A percentile compares a stretch with the other conserved stretches of the same genome.
Conservation (phyloP, 495 filamentous ascomycete species). For the Monascus purpureus region DNA sequence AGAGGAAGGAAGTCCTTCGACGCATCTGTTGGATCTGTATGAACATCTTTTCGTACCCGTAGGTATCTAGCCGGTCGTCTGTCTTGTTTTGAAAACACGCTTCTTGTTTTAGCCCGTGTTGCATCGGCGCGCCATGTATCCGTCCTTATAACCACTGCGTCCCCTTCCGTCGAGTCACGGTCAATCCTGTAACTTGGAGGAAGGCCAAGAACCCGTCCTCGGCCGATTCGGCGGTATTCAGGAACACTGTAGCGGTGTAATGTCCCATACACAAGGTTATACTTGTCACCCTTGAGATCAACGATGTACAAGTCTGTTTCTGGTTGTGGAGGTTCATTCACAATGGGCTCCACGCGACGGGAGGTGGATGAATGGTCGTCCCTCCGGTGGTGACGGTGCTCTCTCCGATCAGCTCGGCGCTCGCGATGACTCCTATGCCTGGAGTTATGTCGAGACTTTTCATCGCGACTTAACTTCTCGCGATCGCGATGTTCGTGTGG, state of each 20-base stretch:
- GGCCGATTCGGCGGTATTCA: slow-evolving; percentile 42
- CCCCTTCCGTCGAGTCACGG: slow-evolving; percentile 29
- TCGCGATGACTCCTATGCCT: slow-evolving; percentile 12
- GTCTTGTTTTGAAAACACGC: slow-evolving; percentile 7
- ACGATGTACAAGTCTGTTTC: slow-evolving; percentile 22
- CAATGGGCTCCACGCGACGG: slow-evolving; percentile 2
- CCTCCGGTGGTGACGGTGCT: slow-evolving; percentile 2
- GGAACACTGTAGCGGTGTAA: slow-evolving; percentile 48
- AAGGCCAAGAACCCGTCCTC: slow-evolving; percentile 45
- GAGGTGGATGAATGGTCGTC: slow-evolving; percentile 2
- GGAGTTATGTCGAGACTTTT: slow-evolving; percentile 12
- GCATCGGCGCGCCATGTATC: slow-evolving; percentile 11
- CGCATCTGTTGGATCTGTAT: slow-evolving; percentile 10
- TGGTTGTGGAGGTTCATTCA: slow-evolving; percentile 9
- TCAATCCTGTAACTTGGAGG: slow-evolving; percentile 36
- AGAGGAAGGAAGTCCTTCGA: slow-evolving; percentile 34
- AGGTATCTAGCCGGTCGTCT: slow-evolving; percentile 10
- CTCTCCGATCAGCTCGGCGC: slow-evolving; percentile 8
- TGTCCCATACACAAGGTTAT: slow-evolving; percentile 46
- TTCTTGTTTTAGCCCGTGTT: slow-evolving; percentile 11
- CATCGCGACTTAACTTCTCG: slow-evolving; percentile 8
- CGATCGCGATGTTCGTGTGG: slow-evolving; percentile 9
- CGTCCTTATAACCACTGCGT: slow-evolving; percentile 28
- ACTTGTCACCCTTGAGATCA: slow-evolving; percentile 46
- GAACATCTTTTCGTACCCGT: slow-evolving; percentile 10